A percentile compares a stretch with the other conserved stretches of the same genome.
Evolutionary conservation across 2,329 filamentous ascomycete species (phyloP).

Genomic region (Periconia sp.): DNA sequence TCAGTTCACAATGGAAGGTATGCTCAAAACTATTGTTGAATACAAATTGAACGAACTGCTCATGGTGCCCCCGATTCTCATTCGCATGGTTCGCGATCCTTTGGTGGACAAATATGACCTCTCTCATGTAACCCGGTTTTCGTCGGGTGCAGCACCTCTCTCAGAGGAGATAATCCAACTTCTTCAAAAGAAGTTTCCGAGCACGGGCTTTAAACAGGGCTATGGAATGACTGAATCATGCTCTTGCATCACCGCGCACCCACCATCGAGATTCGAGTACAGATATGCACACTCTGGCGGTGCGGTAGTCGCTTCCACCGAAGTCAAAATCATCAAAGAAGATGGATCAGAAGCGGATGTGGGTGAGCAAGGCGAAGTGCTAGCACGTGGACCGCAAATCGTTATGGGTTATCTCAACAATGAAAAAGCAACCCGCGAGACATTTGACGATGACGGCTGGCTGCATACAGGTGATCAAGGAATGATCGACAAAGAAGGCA

Average conservation of each 20-base stretch:
- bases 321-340: conserved; percentile 61
- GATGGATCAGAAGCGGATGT: conserved; percentile 57
- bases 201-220: conserved; percentile 64
- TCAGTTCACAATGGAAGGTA: conserved; percentile 60
- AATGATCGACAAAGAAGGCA: conserved; percentile 56
- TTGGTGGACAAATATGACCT: conserved; percentile 60
- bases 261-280: conserved; percentile 58
- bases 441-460: conserved; percentile 53
- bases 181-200: conserved; percentile 59
- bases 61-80: conserved; percentile 61
- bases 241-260: conserved; percentile 64
- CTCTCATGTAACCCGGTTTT: conserved; percentile 57
- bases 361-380: conserved; percentile 56
- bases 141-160: conserved; percentile 62
- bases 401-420: conserved; percentile 55
- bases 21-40: conserved; percentile 49
- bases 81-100: conserved; percentile 61
- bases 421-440: conserved; percentile 45
- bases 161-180: conserved; percentile 60
- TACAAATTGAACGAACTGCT: conserved; percentile 54
- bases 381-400: conserved; percentile 52
- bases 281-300: conserved; percentile 60
- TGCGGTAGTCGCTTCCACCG: conserved; percentile 59
- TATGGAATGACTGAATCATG: conserved; percentile 72
- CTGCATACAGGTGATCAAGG: conserved; percentile 63